phyloP scores from a whole-genome alignment of 768 basidiomycete genomes.

The Pleurotus citrinopileatus region DNA sequence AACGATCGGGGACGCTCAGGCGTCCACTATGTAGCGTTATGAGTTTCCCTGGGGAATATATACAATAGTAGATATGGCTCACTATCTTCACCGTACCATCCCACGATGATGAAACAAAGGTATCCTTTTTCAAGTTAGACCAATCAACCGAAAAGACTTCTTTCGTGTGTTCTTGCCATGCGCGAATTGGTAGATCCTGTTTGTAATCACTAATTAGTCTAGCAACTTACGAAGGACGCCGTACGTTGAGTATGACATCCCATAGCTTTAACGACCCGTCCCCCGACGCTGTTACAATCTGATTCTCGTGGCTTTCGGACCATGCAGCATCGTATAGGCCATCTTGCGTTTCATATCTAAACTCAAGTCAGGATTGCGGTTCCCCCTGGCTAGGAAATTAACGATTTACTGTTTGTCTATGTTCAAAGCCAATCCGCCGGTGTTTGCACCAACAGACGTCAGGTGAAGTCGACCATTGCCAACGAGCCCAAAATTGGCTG shows the following conservation, averaged over 20 bases:
- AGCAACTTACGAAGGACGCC: conserved; percentile 13
- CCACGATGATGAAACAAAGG: conserved; percentile 88
- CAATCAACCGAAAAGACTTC: conserved; percentile 95
- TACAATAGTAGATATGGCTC: not conserved
- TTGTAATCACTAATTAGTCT: conserved; percentile 16
- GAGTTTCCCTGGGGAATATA: not conserved
- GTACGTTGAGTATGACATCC: conserved; percentile 85
- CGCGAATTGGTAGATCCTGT: conserved; percentile 85
- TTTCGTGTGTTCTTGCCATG: conserved; percentile 92
- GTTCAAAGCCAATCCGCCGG: conserved; percentile 38
- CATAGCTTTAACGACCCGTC: conserved; percentile 90
- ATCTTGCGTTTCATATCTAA: conserved; percentile 87
- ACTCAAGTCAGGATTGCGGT: conserved; percentile 14
- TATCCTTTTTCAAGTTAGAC: conserved; percentile 90
- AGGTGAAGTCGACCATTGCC: conserved; percentile 91
- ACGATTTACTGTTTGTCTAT: conserved; percentile 68
- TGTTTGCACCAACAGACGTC: conserved; percentile 47
- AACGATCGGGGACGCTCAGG: conserved; percentile 80
- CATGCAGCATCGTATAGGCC: conserved; percentile 89
- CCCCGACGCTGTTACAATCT: conserved; percentile 84
- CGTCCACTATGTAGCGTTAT: conserved; percentile 62
- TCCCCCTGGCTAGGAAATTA: not conserved
- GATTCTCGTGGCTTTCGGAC: conserved; percentile 95
- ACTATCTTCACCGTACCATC: conserved; percentile 90
- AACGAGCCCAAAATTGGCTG: conserved; percentile 92